Conservation (phyloP, 108 stramenopile species). For the Aurantiochytrium sp. region DNA sequence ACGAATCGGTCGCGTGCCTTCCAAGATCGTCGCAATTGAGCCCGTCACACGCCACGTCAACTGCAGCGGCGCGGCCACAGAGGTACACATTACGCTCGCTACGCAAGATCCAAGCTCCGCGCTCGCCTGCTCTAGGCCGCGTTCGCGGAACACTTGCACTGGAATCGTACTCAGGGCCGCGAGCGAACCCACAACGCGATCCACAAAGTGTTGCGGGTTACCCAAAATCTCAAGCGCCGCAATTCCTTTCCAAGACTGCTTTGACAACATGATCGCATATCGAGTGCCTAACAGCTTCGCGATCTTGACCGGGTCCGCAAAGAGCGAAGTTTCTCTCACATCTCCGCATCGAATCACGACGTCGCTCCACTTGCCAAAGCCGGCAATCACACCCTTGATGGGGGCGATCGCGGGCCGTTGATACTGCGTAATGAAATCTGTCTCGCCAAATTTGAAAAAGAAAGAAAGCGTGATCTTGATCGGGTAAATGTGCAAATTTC, state of each 20-base stretch:
- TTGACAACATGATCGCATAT: neutral
- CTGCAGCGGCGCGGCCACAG: neutral
- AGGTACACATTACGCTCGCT: neutral
- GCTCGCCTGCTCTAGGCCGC: neutral
- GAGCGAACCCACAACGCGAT: neutral
- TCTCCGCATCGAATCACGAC: neutral
- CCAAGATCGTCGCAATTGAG: neutral
- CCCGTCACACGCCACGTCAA: neutral
- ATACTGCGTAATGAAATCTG: neutral
- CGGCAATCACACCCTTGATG: neutral
- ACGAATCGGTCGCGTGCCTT: neutral
- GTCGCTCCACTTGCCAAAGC: slow-evolving; percentile 1
- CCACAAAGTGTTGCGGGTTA: neutral
- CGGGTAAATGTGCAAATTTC: neutral
- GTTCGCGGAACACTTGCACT: neutral
- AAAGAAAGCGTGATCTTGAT: slow-evolving; percentile 10
- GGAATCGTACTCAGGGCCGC: neutral
- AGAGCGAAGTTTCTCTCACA: neutral
- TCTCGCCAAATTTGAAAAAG: slow-evolving; percentile 10
- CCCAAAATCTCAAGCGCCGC: slow-evolving; percentile 16
- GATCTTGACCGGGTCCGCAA: neutral
- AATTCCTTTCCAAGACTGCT: slow-evolving; percentile 3
- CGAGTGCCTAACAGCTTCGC: neutral
- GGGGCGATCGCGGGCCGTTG: neutral
- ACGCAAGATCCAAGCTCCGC: neutral